These are phyloP conservation scores for Paraconiothyrium brasiliense DNA, from an alignment of 2,329 filamentous ascomycete genomes.

Conservation along the genomic window DNA sequence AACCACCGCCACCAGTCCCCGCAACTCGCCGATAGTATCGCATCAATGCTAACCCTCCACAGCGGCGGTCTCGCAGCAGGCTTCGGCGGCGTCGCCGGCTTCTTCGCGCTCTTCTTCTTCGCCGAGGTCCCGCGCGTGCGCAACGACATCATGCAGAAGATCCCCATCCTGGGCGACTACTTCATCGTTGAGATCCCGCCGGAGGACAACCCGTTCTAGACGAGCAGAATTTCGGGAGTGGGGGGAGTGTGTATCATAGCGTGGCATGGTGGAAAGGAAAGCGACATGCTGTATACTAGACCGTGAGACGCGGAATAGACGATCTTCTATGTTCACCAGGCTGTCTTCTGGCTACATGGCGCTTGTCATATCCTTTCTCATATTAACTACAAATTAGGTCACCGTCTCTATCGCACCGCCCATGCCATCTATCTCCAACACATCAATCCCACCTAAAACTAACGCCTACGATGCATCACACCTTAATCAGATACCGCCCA, in stretches of 20 bases:
- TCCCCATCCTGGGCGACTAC: slow-evolving; percentile 66
- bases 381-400: too few species aligned
- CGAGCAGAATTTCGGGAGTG: background rate
- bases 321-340: slow-evolving; percentile 26
- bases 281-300: slow-evolving; percentile 41
- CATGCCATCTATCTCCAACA: background rate
- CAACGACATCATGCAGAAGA: slow-evolving; percentile 68
- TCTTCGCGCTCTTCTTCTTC: slow-evolving; percentile 72
- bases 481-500: background rate
- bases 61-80: slow-evolving; percentile 58
- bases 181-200: slow-evolving; percentile 67
- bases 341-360: too few species aligned
- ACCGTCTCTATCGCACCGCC: too few species aligned
- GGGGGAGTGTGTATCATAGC: slow-evolving; percentile 31
- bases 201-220: slow-evolving; percentile 70
- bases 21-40: background rate
- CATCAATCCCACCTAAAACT: too few species aligned
- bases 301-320: slow-evolving; percentile 41
- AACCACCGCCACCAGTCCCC: background rate
- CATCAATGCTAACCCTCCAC: slow-evolving; percentile 17
- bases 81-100: slow-evolving; percentile 66
- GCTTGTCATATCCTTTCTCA: background rate
- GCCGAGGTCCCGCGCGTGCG: slow-evolving; percentile 70
- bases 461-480: too few species aligned
- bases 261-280: slow-evolving; percentile 20